Evolutionary conservation across 805 yeast genomes (phyloP).

Genomic region (Schizosaccharomyces octosporus): DNA sequence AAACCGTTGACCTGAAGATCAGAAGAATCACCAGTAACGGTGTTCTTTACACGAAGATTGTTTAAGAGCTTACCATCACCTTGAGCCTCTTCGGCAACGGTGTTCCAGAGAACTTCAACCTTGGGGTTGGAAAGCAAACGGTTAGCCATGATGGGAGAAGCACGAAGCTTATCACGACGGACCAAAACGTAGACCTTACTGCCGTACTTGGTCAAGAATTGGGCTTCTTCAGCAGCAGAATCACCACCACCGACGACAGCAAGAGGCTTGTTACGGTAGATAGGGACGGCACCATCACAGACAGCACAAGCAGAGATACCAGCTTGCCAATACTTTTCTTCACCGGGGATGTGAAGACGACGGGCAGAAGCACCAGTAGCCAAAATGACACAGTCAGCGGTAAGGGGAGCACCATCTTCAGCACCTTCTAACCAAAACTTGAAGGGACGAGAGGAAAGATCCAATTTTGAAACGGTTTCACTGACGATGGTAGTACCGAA

Average conservation of each 20-base stretch:
- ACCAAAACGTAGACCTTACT: conserved; percentile 84
- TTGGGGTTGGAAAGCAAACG: conserved; percentile 66
- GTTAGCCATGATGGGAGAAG: conserved; percentile 90
- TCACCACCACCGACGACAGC: conserved; percentile 99
- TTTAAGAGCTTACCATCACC: conserved; percentile 76
- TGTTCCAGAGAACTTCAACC: conserved; percentile 72
- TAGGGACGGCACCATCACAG: conserved; percentile 98
- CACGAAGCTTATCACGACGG: conserved; percentile 83
- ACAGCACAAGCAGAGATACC: conserved; percentile 99
- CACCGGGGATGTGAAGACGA: conserved; percentile 85
- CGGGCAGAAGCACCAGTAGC: conserved; percentile 98
- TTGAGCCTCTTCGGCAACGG: conserved; percentile 65
- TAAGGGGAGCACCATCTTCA: conserved; percentile 75
- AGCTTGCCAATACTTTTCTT: conserved; percentile 94
- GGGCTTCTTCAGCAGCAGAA: conserved; percentile 97
- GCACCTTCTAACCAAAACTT: conserved; percentile 90
- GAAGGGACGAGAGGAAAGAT: conserved; percentile 69
- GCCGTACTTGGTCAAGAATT: conserved; percentile 89
- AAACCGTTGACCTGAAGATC: conserved; percentile 70
- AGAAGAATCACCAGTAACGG: conserved; percentile 37
- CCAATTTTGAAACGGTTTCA: conserved; percentile 84
- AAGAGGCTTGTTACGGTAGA: conserved; percentile 89
- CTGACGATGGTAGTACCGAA: conserved; percentile 90
- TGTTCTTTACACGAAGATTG: conserved; percentile 40
- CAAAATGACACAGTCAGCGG: conserved; percentile 74